Percentiles rank a stretch among this genome's conserved stretches.
Conservation (phyloP, 1,284 basidiomycete species). For the Malassezia nana region DNA sequence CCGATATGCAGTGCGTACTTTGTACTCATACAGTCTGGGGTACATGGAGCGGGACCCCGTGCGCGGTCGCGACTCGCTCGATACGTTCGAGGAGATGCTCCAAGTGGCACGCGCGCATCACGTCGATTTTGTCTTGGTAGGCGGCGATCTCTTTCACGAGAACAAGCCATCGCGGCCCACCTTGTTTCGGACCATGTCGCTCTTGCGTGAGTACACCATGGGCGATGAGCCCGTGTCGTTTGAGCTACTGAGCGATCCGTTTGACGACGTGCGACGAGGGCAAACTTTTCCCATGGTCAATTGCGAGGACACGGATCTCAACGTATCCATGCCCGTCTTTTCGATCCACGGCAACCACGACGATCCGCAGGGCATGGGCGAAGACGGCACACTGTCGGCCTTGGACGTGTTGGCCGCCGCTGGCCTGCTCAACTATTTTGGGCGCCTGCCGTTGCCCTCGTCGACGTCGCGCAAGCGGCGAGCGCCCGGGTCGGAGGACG, state of each 20-base stretch:
- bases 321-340: constrained; percentile 88
- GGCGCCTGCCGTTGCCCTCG: constrained; percentile 58
- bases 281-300: constrained; percentile 76
- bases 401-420: constrained; percentile 87
- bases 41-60: constrained; percentile 90
- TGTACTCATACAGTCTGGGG: constrained; percentile 61
- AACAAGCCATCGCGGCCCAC: constrained; percentile 86
- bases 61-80: constrained; percentile 85
- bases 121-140: constrained; percentile 59
- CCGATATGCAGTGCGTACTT: constrained; percentile 30
- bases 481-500: constrained; percentile 51
- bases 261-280: constrained; percentile 55
- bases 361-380: constrained; percentile 87
- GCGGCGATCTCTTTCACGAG: constrained; percentile 94
- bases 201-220: constrained; percentile 80
- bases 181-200: constrained; percentile 61
- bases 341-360: constrained; percentile 99
- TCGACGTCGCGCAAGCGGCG: constrained; percentile 15
- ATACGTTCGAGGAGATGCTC: constrained; percentile 87
- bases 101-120: constrained; percentile 78
- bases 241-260: constrained; percentile 81
- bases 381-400: constrained; percentile 78
- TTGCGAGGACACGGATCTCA: constrained; percentile 93
- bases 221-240: constrained; percentile 77
- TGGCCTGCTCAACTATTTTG: constrained; percentile 94